Evolutionary conservation across 176 grass and related monocot species (phyloP).

Genomic region (Stipa capillata): DNA sequence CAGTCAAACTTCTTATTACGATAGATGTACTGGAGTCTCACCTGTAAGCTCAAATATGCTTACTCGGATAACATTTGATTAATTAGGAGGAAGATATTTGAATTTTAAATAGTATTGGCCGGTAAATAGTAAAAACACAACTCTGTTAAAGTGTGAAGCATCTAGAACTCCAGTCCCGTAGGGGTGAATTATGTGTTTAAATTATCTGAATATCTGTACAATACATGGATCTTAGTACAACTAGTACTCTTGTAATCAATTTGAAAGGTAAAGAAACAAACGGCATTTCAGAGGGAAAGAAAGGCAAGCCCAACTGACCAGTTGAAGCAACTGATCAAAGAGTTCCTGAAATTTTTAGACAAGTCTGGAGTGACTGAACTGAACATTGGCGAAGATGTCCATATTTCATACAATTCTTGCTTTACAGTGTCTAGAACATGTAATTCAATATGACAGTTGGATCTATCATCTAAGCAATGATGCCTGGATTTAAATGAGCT

Average conservation of each 20-base stretch:
- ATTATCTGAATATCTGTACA: neutral
- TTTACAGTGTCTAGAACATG: neutral
- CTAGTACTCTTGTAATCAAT: neutral
- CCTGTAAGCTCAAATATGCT: too few relatives aligned
- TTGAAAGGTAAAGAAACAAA: neutral
- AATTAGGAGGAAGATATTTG: neutral
- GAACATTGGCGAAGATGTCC: neutral
- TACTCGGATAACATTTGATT: neutral
- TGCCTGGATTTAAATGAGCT: conserved; percentile 30
- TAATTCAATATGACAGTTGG: conserved; percentile 36
- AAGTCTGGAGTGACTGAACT: neutral
- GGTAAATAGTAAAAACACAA: neutral
- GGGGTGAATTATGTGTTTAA: neutral
- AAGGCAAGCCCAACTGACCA: too few relatives aligned
- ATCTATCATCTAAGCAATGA: conserved; percentile 8
- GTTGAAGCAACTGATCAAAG: neutral
- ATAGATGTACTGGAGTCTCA: neutral
- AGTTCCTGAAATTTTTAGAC: neutral
- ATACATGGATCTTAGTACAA: neutral
- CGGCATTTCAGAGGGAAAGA: too few relatives aligned
- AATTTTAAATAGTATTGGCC: neutral
- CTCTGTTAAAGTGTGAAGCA: neutral
- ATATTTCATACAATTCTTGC: neutral
- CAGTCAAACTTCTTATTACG: neutral
- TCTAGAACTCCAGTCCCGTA: neutral